Evolutionary conservation across 805 yeast genomes (phyloP), one percentile per base, ranked within the genome.

Genomic region (Pichia californica): DNA sequence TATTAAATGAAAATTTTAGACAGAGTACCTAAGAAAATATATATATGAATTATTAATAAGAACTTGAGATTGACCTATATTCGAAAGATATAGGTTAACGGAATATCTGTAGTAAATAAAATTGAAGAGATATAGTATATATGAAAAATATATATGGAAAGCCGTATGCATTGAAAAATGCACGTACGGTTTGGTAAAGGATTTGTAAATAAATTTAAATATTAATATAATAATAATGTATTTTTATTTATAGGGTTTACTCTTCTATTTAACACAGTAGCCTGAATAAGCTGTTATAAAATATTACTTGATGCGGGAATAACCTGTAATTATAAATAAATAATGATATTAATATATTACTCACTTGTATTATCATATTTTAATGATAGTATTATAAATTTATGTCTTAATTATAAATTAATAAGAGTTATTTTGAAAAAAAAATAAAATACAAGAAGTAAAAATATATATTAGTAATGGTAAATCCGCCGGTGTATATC

Each of bases 141-240:
- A 34, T 34, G 5, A 34, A 33, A 19, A 33, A 33, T 20, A 33
- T 20, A 33, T 5, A 33, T 33, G 37, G 37, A 34, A 16, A 34
- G 37, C 37, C 37, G 37, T 34, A 34, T 34, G 37, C 37, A 34
- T 34, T 34, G 37, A 34, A 34, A 34, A 29, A 16, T 34, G 37
- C 34, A 31, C 23, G 34, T 31, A 31, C 34, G 34, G 34, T 31
- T 31, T 31, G 34, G 34, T 21, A 31, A 34, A 34, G 37, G 37
- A 34, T 34, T 34, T 21, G 7, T 34, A 34, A 34, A 34, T 34
- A 34, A 19, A 23, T 21, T 34, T 34, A 34, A n/a, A 21, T 25
- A 21, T 34, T 21, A 21, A 6, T 21, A 21, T 21, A 21, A 21
- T 21, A 21, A 6, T 6, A n/a, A n/a, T n/a, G n/a, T n/a, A 18